Percentiles rank a stretch among this genome's conserved stretches.
Conservation (phyloP, 495 filamentous ascomycete genomes). For the Hypoxylon fuscum region DNA sequence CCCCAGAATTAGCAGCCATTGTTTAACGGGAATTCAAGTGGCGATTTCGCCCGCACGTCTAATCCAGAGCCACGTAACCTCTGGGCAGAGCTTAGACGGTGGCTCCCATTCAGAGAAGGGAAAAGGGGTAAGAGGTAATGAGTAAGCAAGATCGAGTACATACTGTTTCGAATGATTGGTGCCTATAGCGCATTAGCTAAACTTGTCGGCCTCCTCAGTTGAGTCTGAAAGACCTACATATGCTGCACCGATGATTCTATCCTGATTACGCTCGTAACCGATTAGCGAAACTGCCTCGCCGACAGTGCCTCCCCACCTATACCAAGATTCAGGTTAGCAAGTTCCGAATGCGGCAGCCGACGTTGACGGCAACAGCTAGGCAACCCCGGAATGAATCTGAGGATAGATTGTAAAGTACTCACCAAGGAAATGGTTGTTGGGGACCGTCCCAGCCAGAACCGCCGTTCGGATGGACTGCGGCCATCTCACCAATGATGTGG, state of each 20-base stretch:
- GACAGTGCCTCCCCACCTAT: conserved; percentile 65
- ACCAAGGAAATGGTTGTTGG: conserved; percentile 49
- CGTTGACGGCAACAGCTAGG: no score
- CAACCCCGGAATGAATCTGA: no score
- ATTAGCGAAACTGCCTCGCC: conserved; percentile 74
- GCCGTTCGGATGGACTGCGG: conserved; percentile 61
- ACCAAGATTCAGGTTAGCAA: conserved; percentile 41
- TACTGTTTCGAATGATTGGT: conserved; percentile 49
- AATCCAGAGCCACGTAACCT: background rate
- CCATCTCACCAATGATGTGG: conserved; percentile 64
- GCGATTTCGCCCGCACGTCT: no score
- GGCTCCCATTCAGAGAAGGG: background rate
- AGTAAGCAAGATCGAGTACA: background rate
- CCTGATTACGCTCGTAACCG: conserved; percentile 72
- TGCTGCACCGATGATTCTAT: conserved; percentile 55
- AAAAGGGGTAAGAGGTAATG: background rate
- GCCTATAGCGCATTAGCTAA: conserved; percentile 33
- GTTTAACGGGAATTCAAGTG: background rate
- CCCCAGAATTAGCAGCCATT: background rate
- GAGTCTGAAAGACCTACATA: conserved; percentile 32
- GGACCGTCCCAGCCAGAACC: conserved; percentile 57
- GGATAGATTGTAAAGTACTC: no score
- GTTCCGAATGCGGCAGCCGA: conserved; percentile 4
- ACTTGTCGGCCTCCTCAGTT: background rate
- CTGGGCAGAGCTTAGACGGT: background rate